Evolutionary conservation across 805 yeast species (phyloP).

Genomic region (Hanseniaspora valbyensis): DNA sequence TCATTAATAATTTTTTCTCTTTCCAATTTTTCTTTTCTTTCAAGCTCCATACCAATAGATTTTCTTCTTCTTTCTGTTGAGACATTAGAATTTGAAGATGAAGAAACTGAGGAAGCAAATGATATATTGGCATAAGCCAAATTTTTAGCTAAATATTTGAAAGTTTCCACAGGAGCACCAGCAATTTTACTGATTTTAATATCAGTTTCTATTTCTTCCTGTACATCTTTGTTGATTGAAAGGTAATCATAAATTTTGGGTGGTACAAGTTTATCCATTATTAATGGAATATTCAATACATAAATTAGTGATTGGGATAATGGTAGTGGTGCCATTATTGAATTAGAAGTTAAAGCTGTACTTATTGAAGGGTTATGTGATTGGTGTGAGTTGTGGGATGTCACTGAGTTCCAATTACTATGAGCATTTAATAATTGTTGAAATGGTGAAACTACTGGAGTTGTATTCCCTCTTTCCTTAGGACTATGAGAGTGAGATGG

Average conservation of each 20-base stretch:
- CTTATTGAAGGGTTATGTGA: conserved; percentile 1
- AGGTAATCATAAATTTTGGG: too few relatives aligned
- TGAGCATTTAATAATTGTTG: conserved; percentile 10
- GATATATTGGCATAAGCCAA: conserved; percentile 2
- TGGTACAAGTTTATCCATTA: not conserved
- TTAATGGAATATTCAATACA: conserved; percentile 4
- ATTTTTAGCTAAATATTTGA: conserved; percentile 8
- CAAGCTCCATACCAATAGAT: too few relatives aligned
- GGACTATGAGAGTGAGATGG: not conserved
- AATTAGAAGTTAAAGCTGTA: not conserved
- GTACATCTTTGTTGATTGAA: too few relatives aligned
- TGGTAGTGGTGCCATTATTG: not conserved
- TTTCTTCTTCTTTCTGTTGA: too few relatives aligned
- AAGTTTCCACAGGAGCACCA: not conserved
- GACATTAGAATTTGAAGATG: too few relatives aligned
- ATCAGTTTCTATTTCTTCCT: too few relatives aligned
- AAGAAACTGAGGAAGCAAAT: not conserved
- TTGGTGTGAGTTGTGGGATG: conserved; percentile 1
- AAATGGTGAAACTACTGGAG: not conserved
- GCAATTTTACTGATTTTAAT: not conserved
- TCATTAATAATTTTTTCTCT: conserved; percentile 10
- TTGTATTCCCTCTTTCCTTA: not conserved
- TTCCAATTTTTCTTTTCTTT: not conserved
- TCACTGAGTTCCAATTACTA: conserved; percentile 10
- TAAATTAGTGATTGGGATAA: not conserved